Evolutionary conservation across 1,284 basidiomycete genomes (phyloP).

Genomic region (Takashimella koratensis): DNA sequence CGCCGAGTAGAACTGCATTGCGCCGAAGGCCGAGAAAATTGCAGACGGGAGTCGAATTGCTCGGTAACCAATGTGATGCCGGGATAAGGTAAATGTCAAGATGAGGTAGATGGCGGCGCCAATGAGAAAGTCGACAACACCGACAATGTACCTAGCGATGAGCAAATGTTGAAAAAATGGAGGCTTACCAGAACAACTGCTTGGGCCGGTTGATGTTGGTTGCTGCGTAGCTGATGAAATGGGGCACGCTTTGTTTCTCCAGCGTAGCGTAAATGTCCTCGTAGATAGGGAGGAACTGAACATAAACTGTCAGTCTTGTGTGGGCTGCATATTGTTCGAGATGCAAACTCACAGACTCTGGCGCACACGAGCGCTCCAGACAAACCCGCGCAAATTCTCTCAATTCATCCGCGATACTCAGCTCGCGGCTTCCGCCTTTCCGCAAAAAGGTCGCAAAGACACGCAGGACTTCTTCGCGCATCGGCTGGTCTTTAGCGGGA

Average conservation of each 20-base stretch:
- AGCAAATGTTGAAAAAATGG: background rate
- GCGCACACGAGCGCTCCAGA: constrained; percentile 28
- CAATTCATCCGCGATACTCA: constrained; percentile 36
- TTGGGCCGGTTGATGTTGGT: constrained; percentile 36
- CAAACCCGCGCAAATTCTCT: constrained; percentile 20
- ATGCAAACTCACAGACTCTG: constrained; percentile 28
- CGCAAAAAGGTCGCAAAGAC: constrained; percentile 35
- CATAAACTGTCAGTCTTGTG: background rate
- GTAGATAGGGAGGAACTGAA: constrained; percentile 36
- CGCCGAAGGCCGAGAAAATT: constrained; percentile 32
- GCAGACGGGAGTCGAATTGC: constrained; percentile 27
- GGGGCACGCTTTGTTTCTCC: constrained; percentile 34
- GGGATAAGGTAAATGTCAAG: constrained; percentile 27
- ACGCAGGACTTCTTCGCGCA: constrained; percentile 30
- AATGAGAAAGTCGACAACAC: constrained; percentile 25
- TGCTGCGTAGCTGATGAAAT: constrained; percentile 31
- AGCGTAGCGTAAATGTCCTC: constrained; percentile 34
- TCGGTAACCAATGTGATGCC: constrained; percentile 22
- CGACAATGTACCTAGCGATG: constrained; percentile 30
- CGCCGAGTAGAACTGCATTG: constrained; percentile 37
- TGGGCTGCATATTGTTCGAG: background rate
- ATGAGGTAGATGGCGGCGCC: constrained; percentile 29
- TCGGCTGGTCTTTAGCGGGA: constrained; percentile 23
- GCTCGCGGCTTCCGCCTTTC: constrained; percentile 28
- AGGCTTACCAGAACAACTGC: constrained; percentile 35